Evolutionary conservation across 495 filamentous ascomycete genomes (phyloP).

Genomic region (Daldinia vernicosa): DNA sequence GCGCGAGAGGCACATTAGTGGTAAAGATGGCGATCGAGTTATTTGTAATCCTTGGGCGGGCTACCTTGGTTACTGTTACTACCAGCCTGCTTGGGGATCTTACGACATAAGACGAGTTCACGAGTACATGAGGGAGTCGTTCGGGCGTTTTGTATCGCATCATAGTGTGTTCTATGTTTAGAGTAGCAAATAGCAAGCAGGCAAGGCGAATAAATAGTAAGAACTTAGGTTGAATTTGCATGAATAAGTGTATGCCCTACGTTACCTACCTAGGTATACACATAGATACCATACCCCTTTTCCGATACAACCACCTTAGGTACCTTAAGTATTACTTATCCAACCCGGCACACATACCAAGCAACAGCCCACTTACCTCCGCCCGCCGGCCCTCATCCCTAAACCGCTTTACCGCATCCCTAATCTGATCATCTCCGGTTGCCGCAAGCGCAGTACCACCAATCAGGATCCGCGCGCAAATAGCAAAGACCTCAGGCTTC

Average conservation of each 20-base stretch:
- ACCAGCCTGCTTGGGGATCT: not conserved
- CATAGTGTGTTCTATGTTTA: not conserved
- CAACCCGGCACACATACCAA: conserved; percentile 44
- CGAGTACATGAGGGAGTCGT: conserved; percentile 1
- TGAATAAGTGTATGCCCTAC: not conserved
- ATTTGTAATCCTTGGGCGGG: not conserved
- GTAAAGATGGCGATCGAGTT: too few relatives aligned
- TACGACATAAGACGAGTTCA: conserved; percentile 6
- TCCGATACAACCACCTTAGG: not conserved
- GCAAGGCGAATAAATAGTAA: not conserved
- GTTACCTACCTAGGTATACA: too few relatives aligned
- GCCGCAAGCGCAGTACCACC: conserved; percentile 51
- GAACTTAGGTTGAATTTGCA: not conserved
- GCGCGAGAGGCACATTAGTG: too few relatives aligned
- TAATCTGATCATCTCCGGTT: conserved; percentile 13
- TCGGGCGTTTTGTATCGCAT: not conserved
- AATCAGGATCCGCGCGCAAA: conserved; percentile 68
- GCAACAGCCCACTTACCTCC: conserved; percentile 47
- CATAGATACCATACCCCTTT: not conserved
- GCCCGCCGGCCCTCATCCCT: conserved; percentile 34
- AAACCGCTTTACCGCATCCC: conserved; percentile 46
- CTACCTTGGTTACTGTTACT: not conserved
- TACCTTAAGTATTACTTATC: not conserved
- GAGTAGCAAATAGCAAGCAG: not conserved
- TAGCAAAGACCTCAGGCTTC: conserved; percentile 73